Base-by-base conservation (phyloP, 176 grass and related monocot genomes). In the Melocanna baccifera region DNA sequence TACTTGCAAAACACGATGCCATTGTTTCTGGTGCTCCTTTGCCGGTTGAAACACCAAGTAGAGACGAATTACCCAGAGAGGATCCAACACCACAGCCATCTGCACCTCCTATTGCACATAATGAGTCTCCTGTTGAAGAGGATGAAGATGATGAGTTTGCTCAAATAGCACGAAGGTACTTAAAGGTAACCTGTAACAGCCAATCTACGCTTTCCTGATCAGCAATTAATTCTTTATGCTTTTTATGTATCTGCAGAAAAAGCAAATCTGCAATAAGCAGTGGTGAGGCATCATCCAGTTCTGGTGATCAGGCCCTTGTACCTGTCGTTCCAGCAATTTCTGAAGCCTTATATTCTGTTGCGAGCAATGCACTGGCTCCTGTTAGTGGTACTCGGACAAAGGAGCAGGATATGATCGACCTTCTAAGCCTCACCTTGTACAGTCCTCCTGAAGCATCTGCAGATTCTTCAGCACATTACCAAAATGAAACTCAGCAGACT, bases 401-500 rank as follows among this genome's bases (percentile, higher is more conserved):
- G 85, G 93, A 92, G 59, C 96, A 92, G 83, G 93, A 99, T 73
- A 92, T 99, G 97, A 94, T 99, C 28, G 93, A 99, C 62, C 91
- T 99, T 78, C 77, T 99, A 67, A 92, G 88, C 69, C 91, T 99
- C 40, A 90, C 91, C 77, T 90, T 96, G 56, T 94, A 87, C 85
- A 76, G 81, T 57, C 87, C 86, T 80, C 86, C 90, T 28, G 75
- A 82, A 78, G 67, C 79, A 83, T 86, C 90, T 43, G 37, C 76
- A 69, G 75, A 79, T 84, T 83, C 90, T 68, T 77, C 87, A 73
- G 55, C 85, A 30, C 63, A 84, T 59, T 86, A 7, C 69, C 87
- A 86, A 81, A 77, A 76, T 85, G 79, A 47, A 12, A 34, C 73
- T 77, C 86, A 47, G 37, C 71, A 72, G 13, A 52, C 67, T 79